Evolutionary conservation across 1,139 yeast species (phyloP).

Genomic region (Blastobotrys capitulatus): DNA sequence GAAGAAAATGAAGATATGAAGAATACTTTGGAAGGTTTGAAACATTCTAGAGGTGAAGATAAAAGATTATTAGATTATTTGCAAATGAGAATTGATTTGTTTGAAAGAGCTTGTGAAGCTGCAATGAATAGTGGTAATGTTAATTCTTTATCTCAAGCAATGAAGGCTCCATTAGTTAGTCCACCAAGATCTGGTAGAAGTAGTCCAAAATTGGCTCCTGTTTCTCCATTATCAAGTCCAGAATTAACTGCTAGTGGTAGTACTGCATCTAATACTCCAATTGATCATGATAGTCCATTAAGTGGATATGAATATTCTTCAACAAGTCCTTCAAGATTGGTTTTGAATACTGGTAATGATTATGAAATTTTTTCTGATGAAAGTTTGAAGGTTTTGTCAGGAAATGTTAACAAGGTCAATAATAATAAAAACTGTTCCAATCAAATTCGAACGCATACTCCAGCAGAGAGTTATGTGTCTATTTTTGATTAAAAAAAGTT

Average conservation of each 20-base stretch:
- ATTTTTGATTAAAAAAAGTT: no score
- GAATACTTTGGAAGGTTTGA: slow-evolving; percentile 14
- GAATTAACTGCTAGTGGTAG: not conserved
- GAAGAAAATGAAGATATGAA: slow-evolving; percentile 28
- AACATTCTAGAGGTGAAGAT: slow-evolving; percentile 11
- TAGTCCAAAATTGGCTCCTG: not conserved
- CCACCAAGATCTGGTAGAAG: not conserved
- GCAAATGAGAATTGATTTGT: not conserved
- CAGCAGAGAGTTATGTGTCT: not conserved
- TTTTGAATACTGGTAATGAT: slow-evolving; percentile 16
- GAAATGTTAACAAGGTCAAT: no score
- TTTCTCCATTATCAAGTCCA: not conserved
- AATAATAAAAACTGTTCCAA: not conserved
- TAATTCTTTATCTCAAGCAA: slow-evolving; percentile 21
- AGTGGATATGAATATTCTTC: not conserved
- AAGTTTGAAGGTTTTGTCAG: not conserved
- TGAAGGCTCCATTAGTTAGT: not conserved
- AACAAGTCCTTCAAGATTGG: not conserved
- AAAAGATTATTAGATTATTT: not conserved
- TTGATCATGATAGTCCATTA: not conserved
- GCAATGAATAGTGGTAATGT: slow-evolving; percentile 31
- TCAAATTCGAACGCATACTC: not conserved
- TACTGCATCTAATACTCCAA: not conserved
- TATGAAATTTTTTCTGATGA: not conserved
- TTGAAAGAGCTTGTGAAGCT: slow-evolving; percentile 13